phyloP scores from a whole-genome alignment of 768 basidiomycete genomes.

The Lentinula raphanica region DNA sequence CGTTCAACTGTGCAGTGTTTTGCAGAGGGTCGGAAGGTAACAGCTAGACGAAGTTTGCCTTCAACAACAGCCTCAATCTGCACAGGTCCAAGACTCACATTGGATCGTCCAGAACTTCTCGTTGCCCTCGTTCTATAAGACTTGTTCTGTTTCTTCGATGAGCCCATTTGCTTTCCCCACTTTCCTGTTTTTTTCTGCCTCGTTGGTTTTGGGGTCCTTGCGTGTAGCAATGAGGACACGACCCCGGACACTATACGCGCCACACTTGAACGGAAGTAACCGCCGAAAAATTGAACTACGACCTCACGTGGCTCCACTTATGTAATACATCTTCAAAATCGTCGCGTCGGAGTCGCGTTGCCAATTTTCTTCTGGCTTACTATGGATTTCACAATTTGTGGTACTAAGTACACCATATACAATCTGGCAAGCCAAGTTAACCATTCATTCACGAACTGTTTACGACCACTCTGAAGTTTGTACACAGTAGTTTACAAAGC shows the following conservation, averaged over 20 bases:
- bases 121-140: constrained; percentile 5
- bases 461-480: no score
- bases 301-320: not conserved
- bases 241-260: not conserved
- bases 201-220: not conserved
- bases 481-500: no score
- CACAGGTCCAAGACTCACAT: not conserved
- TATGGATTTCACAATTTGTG: no score
- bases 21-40: constrained; percentile 56
- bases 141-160: constrained; percentile 8
- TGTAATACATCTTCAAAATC: no score
- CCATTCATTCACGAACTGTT: no score
- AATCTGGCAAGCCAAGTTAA: no score
- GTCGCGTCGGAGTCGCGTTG: no score
- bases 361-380: no score
- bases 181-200: not conserved
- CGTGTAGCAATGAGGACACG: not conserved
- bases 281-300: not conserved
- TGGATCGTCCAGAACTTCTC: constrained; percentile 1
- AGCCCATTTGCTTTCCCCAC: constrained; percentile 6
- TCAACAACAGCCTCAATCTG: not conserved
- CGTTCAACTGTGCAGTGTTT: constrained; percentile 60
- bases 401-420: no score
- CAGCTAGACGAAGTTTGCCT: constrained; percentile 20
- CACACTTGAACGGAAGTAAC: not conserved